Evolutionary conservation across 108 stramenopile genomes (phyloP).

Genomic region (Cyclostephanos tholiformis): DNA sequence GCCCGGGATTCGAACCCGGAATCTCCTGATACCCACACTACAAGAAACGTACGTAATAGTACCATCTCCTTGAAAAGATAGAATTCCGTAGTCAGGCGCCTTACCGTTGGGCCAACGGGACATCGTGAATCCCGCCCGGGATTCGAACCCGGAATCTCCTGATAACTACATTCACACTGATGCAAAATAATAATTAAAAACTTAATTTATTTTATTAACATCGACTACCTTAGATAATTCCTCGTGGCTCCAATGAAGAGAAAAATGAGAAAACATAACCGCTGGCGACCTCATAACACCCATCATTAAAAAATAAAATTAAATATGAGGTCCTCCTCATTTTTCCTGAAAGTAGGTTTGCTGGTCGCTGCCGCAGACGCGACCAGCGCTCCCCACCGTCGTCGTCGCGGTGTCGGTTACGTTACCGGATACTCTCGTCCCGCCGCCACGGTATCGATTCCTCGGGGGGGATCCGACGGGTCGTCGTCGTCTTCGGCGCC

Average conservation of each 20-base stretch:
- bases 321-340: conserved; percentile 19
- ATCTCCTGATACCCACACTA: conserved; percentile 58
- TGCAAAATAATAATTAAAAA: background rate
- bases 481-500: background rate
- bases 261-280: no score
- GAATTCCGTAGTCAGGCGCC: conserved; percentile 62
- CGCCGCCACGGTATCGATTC: conserved; percentile 9
- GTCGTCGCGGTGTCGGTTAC: background rate
- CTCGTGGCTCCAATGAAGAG: no score
- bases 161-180: conserved; percentile 8
- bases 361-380: background rate
- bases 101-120: conserved; percentile 86
- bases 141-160: conserved; percentile 54
- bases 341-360: conserved; percentile 14
- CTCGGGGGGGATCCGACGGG: conserved; percentile 21
- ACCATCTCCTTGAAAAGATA: no score
- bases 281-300: background rate
- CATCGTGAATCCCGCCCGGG: conserved; percentile 47
- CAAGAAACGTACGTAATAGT: no score
- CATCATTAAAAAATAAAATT: background rate
- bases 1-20: conserved; percentile 86
- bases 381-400: background rate
- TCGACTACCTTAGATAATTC: no score
- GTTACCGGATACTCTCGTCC: background rate
- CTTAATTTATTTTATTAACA: conserved; percentile 3